These are phyloP conservation scores for Thielaviopsis euricoi DNA, from an alignment of 2,329 filamentous ascomycete genomes.

Conservation along the genomic window DNA sequence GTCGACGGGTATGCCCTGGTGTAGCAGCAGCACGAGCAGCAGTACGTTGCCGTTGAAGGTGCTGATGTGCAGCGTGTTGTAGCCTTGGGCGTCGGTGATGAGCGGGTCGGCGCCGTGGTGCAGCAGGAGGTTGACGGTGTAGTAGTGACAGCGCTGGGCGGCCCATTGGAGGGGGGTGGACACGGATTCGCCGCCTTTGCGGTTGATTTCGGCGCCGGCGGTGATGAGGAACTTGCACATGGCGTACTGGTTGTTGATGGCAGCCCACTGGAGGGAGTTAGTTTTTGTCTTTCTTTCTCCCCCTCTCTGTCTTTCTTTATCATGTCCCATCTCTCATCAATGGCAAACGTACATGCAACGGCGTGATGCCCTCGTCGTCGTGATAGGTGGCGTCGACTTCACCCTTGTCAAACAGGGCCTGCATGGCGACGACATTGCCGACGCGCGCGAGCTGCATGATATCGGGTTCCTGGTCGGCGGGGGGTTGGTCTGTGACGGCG, in stretches of 20 bases:
- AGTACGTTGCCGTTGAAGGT: conserved; percentile 95
- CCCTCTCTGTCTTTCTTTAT: too few relatives aligned
- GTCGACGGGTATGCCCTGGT: conserved; percentile 91
- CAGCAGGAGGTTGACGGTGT: conserved; percentile 83
- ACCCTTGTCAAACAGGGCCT: conserved; percentile 72
- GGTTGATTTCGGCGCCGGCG: conserved; percentile 76
- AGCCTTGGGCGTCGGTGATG: conserved; percentile 84
- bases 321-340: too few relatives aligned
- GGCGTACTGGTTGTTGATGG: conserved; percentile 96
- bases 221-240: conserved; percentile 92
- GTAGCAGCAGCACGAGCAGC: conserved; percentile 72
- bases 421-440: conserved; percentile 73
- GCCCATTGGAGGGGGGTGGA: conserved; percentile 95
- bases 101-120: conserved; percentile 85
- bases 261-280: conserved; percentile 66
- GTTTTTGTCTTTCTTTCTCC: too few relatives aligned
- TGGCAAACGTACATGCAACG: conserved; percentile 69
- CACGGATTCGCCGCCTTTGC: conserved; percentile 85
- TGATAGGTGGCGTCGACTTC: conserved; percentile 68
- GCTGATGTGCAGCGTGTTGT: conserved; percentile 93
- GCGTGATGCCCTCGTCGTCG: conserved; percentile 88
- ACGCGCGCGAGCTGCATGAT: conserved; percentile 90
- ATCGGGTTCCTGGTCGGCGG: conserved; percentile 42
- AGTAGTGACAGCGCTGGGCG: conserved; percentile 90
- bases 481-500: too few relatives aligned